A percentile compares a stretch with the other conserved stretches of the same genome.
These are phyloP conservation scores for Chaetomium globosum DNA, from an alignment of 2,329 filamentous ascomycete genomes.

Conservation along the genomic window DNA sequence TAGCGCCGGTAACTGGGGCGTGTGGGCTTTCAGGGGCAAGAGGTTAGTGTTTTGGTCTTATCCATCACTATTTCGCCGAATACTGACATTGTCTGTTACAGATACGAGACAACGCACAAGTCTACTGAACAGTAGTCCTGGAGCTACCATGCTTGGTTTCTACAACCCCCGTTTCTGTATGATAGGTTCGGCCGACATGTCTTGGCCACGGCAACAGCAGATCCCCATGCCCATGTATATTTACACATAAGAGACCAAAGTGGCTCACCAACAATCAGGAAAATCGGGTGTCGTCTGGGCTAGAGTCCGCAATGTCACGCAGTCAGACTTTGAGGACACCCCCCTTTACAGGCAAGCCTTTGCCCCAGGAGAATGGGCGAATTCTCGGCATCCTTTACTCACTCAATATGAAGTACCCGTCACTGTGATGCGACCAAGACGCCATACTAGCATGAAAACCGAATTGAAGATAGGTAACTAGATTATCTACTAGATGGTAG, in stretches of 20 bases:
- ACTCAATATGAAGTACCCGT: background rate
- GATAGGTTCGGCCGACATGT: constrained; percentile 9
- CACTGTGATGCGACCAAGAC: background rate
- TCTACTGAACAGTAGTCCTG: constrained; percentile 11
- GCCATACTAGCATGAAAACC: background rate
- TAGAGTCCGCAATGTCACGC: background rate
- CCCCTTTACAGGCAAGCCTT: background rate
- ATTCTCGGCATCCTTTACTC: background rate
- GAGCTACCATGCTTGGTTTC: constrained; percentile 38
- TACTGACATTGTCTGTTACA: constrained; percentile 44
- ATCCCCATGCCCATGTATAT: background rate
- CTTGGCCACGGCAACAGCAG: constrained; percentile 15
- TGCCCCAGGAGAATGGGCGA: background rate
- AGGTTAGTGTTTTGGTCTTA: constrained; percentile 62
- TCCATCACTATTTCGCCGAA: background rate
- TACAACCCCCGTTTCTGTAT: constrained; percentile 16
- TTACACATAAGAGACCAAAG: background rate
- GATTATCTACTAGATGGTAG: no score
- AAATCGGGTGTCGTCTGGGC: background rate
- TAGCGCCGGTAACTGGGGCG: constrained; percentile 93
- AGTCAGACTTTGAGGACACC: background rate
- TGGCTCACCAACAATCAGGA: background rate
- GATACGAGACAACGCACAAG: constrained; percentile 66
- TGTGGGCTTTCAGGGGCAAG: constrained; percentile 98
- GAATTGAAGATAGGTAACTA: background rate